phyloP scores from a whole-genome alignment of 768 basidiomycete genomes.

The Phaffia tasmanica region DNA sequence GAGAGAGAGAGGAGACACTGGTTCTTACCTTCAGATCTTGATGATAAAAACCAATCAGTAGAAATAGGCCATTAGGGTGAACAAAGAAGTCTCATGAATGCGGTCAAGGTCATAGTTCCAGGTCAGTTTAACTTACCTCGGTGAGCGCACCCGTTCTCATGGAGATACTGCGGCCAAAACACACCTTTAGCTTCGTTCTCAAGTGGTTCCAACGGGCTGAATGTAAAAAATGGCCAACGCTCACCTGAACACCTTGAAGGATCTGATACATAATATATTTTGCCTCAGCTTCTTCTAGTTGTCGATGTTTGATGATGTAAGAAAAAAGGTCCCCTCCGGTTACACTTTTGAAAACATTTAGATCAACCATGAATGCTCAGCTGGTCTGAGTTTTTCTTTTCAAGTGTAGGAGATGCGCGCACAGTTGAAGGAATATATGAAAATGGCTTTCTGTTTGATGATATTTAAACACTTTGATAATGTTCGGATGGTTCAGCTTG shows the following conservation, averaged over 20 bases:
- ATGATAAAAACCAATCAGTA: background rate
- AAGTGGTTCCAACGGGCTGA: background rate
- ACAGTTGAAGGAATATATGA: slow-evolving; percentile 11
- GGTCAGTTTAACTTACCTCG: slow-evolving; percentile 2
- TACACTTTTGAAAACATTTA: background rate
- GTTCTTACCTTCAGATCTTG: slow-evolving; percentile 20
- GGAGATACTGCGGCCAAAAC: slow-evolving; percentile 11
- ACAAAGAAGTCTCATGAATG: background rate
- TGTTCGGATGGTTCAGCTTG: slow-evolving; percentile 8
- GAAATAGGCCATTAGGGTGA: background rate
- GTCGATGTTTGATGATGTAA: slow-evolving; percentile 13
- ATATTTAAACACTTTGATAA: slow-evolving; percentile 5
- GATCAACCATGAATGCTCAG: too few species aligned
- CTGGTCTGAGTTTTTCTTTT: too few species aligned
- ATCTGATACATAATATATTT: slow-evolving; percentile 22
- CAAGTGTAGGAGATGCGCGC: too few species aligned
- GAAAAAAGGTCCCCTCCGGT: slow-evolving; percentile 23
- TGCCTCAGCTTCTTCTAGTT: slow-evolving; percentile 16
- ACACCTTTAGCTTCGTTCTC: background rate
- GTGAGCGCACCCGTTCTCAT: slow-evolving; percentile 14
- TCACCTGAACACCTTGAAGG: slow-evolving; percentile 20
- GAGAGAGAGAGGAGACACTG: background rate
- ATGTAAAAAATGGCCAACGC: background rate
- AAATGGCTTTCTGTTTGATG: background rate
- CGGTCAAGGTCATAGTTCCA: too few species aligned